These are phyloP conservation scores for Aureobasidium sp. DNA, from an alignment of 2,329 filamentous ascomycete species.

Conservation along the genomic window DNA sequence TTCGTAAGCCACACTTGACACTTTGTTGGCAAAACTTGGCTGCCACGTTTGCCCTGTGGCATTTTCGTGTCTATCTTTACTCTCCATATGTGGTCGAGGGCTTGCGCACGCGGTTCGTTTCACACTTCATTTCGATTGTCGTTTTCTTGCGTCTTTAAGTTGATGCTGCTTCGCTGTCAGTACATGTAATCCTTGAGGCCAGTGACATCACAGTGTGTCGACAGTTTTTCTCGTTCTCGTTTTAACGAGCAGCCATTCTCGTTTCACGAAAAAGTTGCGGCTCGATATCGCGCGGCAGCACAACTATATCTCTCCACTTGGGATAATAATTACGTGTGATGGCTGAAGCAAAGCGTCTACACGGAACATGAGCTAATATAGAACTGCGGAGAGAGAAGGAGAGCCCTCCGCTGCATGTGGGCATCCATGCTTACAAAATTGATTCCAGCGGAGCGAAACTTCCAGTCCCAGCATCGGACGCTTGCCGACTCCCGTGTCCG, in stretches of 20 bases:
- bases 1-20: not conserved
- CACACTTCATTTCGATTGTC: constrained; percentile 4
- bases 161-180: not conserved
- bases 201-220: not conserved
- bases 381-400: not conserved
- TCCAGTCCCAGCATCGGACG: not conserved
- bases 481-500: not conserved
- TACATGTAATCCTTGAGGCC: not conserved
- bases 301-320: not conserved
- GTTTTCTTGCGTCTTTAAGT: not conserved
- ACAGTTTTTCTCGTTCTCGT: constrained; percentile 4
- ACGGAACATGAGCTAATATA: not conserved
- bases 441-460: not conserved
- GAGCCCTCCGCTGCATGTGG: not conserved
- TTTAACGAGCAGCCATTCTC: not conserved
- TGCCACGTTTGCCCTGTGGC: constrained; percentile 2
- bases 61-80: constrained; percentile 1
- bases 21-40: constrained; percentile 12
- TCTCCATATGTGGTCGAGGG: not conserved
- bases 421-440: not conserved
- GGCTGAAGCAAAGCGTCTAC: not conserved
- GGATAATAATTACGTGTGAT: not conserved
- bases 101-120: constrained; percentile 2
- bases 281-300: not conserved
- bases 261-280: not conserved